These are phyloP conservation scores for Allantophomopsis lycopodina DNA, from an alignment of 2,329 filamentous ascomycete species.

Conservation along the genomic window DNA sequence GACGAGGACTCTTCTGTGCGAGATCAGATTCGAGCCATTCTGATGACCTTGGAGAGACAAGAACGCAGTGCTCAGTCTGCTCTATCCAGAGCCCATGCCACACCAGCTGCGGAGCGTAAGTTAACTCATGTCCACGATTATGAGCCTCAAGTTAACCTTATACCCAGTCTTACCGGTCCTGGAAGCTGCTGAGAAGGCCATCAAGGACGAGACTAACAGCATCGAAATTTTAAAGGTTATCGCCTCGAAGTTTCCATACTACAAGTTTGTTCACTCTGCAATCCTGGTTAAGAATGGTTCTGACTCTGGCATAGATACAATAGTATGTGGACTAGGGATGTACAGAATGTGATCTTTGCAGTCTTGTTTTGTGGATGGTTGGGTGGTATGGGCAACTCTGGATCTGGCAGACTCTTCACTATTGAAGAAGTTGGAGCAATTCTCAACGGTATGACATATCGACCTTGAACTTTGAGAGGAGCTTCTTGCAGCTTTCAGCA, in stretches of 20 bases:
- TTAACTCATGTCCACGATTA: slow-evolving; percentile 5
- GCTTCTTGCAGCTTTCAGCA: too few species aligned
- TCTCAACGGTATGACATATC: slow-evolving; percentile 45
- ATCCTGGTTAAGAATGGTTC: not conserved
- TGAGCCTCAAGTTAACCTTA: not conserved
- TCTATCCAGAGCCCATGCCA: slow-evolving; percentile 82
- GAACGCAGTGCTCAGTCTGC: slow-evolving; percentile 70
- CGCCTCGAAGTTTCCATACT: slow-evolving; percentile 84
- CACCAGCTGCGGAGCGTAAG: slow-evolving; percentile 50
- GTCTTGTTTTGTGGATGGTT: slow-evolving; percentile 58
- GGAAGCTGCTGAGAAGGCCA: slow-evolving; percentile 51
- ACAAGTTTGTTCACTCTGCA: slow-evolving; percentile 49
- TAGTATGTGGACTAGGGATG: slow-evolving; percentile 65
- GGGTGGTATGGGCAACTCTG: slow-evolving; percentile 48
- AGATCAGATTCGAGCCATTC: slow-evolving; percentile 71
- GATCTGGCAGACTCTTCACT: slow-evolving; percentile 58
- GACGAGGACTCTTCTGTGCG: slow-evolving; percentile 75
- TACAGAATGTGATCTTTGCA: slow-evolving; percentile 62
- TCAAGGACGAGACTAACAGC: slow-evolving; percentile 58
- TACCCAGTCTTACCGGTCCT: slow-evolving; percentile 53
- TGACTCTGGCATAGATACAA: slow-evolving; percentile 48
- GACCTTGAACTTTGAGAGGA: too few species aligned
- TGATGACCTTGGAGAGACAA: slow-evolving; percentile 73
- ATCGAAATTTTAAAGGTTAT: slow-evolving; percentile 56
- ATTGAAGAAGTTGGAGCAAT: slow-evolving; percentile 77